Conservation (phyloP, 1,284 basidiomycete genomes). For the Meira nashicola region DNA sequence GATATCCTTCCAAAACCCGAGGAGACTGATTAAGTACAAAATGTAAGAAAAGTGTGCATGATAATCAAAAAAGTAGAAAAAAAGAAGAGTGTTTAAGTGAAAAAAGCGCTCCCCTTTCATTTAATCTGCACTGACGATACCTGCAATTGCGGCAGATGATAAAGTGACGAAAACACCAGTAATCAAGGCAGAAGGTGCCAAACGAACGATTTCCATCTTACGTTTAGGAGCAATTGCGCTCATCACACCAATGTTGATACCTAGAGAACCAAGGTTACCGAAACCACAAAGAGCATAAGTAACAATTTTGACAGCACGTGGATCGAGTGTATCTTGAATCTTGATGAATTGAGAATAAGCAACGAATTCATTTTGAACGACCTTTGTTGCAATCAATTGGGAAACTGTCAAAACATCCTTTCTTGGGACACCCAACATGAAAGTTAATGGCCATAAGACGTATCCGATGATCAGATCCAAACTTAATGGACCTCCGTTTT, state of each 20-base stretch:
- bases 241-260: slow-evolving; percentile 85
- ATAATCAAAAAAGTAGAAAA: neutral
- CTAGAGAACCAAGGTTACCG: slow-evolving; percentile 70
- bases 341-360: slow-evolving; percentile 61
- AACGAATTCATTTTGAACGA: slow-evolving; percentile 63
- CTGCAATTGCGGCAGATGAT: slow-evolving; percentile 54
- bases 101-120: neutral
- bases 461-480: slow-evolving; percentile 72
- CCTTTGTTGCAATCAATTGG: slow-evolving; percentile 73
- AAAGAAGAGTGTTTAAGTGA: neutral
- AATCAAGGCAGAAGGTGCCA: slow-evolving; percentile 64
- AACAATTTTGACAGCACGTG: slow-evolving; percentile 69
- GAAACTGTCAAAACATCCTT: slow-evolving; percentile 52
- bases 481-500: slow-evolving; percentile 60
- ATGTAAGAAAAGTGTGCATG: neutral
- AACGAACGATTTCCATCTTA: slow-evolving; percentile 65
- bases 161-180: slow-evolving; percentile 54
- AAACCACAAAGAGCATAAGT: slow-evolving; percentile 83
- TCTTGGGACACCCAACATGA: slow-evolving; percentile 58
- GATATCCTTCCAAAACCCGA: too few relatives aligned
- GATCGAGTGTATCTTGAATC: slow-evolving; percentile 52
- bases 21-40: too few relatives aligned
- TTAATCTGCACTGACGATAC: slow-evolving; percentile 39
- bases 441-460: slow-evolving; percentile 75
- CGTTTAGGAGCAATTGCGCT: slow-evolving; percentile 74